Percentiles rank a stretch among this genome's conserved stretches.
Conservation (phyloP, 1,139 yeast species). For the Suhomyces terraborum region DNA sequence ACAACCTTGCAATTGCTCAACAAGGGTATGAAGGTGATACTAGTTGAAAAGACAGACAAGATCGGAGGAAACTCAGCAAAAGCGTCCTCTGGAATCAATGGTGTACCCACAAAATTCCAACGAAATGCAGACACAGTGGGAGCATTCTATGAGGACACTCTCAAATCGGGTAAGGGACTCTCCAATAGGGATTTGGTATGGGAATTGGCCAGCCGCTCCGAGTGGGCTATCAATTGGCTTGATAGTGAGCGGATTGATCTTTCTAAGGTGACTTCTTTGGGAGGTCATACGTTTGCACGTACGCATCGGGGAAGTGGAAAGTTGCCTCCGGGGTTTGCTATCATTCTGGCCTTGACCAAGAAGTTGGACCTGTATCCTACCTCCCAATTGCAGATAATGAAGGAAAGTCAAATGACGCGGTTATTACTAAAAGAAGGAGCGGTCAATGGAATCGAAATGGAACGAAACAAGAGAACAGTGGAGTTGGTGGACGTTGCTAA, state of each 20-base stretch:
- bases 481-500: slow-evolving; percentile 16
- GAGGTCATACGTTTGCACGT: slow-evolving; percentile 41
- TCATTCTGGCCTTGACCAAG: slow-evolving; percentile 30
- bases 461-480: slow-evolving; percentile 10
- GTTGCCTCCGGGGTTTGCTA: slow-evolving; percentile 42
- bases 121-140: slow-evolving; percentile 27
- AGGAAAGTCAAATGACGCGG: slow-evolving; percentile 23
- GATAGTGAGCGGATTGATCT: slow-evolving; percentile 30
- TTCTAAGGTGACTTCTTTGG: slow-evolving; percentile 32
- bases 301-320: slow-evolving; percentile 39
- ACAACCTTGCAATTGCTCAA: slow-evolving; percentile 30
- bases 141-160: slow-evolving; percentile 31
- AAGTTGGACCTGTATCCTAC: slow-evolving; percentile 20
- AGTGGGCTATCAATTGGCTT: slow-evolving; percentile 37
- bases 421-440: slow-evolving; percentile 19
- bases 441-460: slow-evolving; percentile 29
- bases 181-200: slow-evolving; percentile 28
- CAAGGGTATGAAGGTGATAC: slow-evolving; percentile 27
- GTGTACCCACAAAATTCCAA: slow-evolving; percentile 37
- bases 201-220: slow-evolving; percentile 29
- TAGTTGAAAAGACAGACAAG: slow-evolving; percentile 34
- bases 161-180: slow-evolving; percentile 35
- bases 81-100: slow-evolving; percentile 46
- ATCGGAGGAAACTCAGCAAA: slow-evolving; percentile 43
- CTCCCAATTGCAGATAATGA: slow-evolving; percentile 23